Conservation (phyloP, 306 rosid genomes). For the Malus orientalis region DNA sequence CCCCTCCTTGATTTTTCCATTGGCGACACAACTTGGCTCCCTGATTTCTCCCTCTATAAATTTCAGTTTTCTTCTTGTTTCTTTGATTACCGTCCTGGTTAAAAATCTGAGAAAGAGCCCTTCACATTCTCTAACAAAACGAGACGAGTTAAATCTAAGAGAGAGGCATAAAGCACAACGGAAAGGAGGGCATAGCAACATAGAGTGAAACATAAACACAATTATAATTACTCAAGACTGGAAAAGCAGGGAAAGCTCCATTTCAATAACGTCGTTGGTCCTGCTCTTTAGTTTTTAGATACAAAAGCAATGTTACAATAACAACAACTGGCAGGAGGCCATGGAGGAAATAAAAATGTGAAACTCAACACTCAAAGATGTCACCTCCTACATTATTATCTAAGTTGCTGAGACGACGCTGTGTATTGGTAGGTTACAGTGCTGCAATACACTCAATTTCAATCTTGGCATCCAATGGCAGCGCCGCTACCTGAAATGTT, state of each 20-base stretch:
- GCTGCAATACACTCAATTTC: slow-evolving; percentile 93
- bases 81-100: no score
- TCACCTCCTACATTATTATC: slow-evolving; percentile 24
- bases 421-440: slow-evolving; percentile 18
- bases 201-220: background rate
- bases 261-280: background rate
- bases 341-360: background rate
- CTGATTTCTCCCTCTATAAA: no score
- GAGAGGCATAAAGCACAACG: background rate
- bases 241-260: background rate
- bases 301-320: background rate
- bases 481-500: slow-evolving; percentile 80
- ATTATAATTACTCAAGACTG: no score
- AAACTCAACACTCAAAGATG: slow-evolving; percentile 1
- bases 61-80: no score
- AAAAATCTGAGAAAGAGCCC: no score
- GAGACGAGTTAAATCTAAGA: no score
- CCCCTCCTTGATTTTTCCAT: no score
- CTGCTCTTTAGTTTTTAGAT: no score
- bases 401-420: slow-evolving; percentile 3
- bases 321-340: background rate
- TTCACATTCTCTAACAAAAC: no score
- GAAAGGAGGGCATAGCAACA: background rate
- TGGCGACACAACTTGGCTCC: no score
- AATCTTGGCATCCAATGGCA: slow-evolving; percentile 90